Evolutionary conservation across 345 rosid species (phyloP), one percentile per base, ranked within the genome.

Genomic region (Dipteronia sinensis): DNA sequence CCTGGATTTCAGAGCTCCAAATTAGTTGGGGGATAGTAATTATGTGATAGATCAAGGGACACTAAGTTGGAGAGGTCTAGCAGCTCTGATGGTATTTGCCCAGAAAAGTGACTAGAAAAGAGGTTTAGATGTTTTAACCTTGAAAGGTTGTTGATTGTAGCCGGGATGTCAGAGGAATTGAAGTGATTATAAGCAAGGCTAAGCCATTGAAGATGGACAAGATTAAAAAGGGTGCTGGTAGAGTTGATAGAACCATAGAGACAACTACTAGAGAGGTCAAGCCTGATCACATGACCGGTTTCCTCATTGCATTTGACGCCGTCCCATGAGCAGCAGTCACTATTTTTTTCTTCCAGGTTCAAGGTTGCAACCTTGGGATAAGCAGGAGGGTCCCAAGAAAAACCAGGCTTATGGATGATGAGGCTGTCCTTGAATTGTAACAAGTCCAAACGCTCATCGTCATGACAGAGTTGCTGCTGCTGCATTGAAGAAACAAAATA

Each of bases 21-120:
- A 1, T 1, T 7, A 42, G 7, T 40, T 6, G 44, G 1, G 9
- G 9, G 8, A 4, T 0, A 6, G 2, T 5, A 12, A 65, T 80
- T 75, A 0, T 3, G 0, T 40, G 82, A 80, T 11, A 80, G 31
- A 80, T 80, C 79, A 51, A 80, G 80, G 29, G 47, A 66, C 17
- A 0, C 69, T 40, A 66, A 66, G 3, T 66, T 29, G 46, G 71
- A 68, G 9, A 69, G 59, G 4, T 20, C 15, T 1, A 20, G 12
- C 3, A 69, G 3, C 22, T 69, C 73, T 13, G n/a, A 8, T 12
- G 51, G 72, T 7, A 68, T 68, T 40, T 68, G 72, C 3, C 55
- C 27, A n/a, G 72, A 68, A 46, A 68, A 68, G 25, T 1, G 0
- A 19, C 25, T 2, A 68, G 0, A 7, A 16, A 55, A 68, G 72